Base-by-base conservation (phyloP, 306 rosid genomes). In the Sicyos baderoa region DNA sequence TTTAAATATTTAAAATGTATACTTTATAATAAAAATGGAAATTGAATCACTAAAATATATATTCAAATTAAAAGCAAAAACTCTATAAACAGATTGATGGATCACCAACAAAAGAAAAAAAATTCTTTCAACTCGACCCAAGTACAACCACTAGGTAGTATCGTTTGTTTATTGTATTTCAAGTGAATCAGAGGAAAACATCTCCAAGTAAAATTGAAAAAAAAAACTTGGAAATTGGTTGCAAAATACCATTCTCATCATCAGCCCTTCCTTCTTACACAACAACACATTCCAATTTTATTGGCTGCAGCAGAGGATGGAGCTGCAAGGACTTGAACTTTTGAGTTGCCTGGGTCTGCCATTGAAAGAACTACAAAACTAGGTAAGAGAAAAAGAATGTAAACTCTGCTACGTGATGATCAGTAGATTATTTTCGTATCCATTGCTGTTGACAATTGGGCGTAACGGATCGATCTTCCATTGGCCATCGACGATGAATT, bases 401-500 rank as follows among this genome's bases (percentile, higher is more conserved):
- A 7, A 66, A 15, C 44, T 29, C 54, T 56, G 6, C 68, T 72
- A 84, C 14, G 81, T 76, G 74, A 94, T 16, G 3, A 84, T 56
- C 19, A 94, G 88, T 29, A 88, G 70, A 77, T 94, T 94, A 63
- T 94, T 94, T 77, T 85, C 76, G 18, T 74, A 53, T 29, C 97
- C 96, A 15, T 66, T 78, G 78, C 65, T 78, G 35, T 17, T 44
- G 64, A 90, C 90, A 48, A 83, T 55, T 3, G 96, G 90, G 68
- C 96, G 95, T 19, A 90, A 74, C 0, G 92, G 99, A 79, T 90
- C 96, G 50, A 85, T 37, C 84, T 76, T 84, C 99, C 99, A 94
- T 77, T 86, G 80, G 14, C 97, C 97, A 54, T 94, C 99, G 64
- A 90, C 99, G 47, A 94, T 80, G 87, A 94, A 94, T 71, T 94